phyloP scores from a whole-genome alignment of 352 stramenopile genomes.

The Phytopythium cucurbitacearum region DNA sequence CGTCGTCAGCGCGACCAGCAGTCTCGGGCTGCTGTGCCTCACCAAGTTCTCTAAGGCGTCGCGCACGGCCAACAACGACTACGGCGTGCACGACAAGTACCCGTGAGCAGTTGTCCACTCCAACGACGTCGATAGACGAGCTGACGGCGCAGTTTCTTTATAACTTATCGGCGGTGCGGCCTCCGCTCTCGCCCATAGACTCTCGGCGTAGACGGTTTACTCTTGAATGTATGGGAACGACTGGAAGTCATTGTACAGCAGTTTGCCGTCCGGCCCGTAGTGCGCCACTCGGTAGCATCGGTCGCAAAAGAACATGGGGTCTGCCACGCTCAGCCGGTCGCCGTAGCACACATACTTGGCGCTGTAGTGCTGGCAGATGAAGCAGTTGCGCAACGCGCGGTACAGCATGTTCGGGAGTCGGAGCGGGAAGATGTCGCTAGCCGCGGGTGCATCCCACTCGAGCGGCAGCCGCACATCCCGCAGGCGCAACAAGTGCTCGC shows the following conservation, averaged over 20 bases:
- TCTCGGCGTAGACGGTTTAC: conserved; percentile 8
- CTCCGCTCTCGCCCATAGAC: no score
- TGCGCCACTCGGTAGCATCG: conserved; percentile 68
- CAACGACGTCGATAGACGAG: background rate
- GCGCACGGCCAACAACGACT: conserved; percentile 69
- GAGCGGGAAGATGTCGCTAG: conserved; percentile 44
- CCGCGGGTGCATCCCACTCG: conserved; percentile 31
- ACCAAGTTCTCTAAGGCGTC: conserved; percentile 82
- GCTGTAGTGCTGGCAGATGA: conserved; percentile 71
- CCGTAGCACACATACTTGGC: conserved; percentile 80
- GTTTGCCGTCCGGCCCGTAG: conserved; percentile 42
- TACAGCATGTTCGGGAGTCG: conserved; percentile 48
- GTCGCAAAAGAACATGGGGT: conserved; percentile 80
- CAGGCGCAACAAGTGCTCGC: conserved; percentile 63
- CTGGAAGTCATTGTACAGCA: conserved; percentile 70
- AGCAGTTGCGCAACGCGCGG: conserved; percentile 55
- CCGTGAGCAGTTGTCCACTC: conserved; percentile 25
- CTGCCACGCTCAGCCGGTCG: conserved; percentile 50
- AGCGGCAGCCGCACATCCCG: conserved; percentile 61
- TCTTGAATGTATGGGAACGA: conserved; percentile 73
- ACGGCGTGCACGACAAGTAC: conserved; percentile 73
- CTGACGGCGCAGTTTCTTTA: background rate
- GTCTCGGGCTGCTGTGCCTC: conserved; percentile 46
- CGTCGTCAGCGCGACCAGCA: conserved; percentile 67
- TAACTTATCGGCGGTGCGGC: conserved; percentile 2